These are phyloP conservation scores for Cyphellophora europaea DNA, from an alignment of 2,329 filamentous ascomycete genomes.

Conservation along the genomic window DNA sequence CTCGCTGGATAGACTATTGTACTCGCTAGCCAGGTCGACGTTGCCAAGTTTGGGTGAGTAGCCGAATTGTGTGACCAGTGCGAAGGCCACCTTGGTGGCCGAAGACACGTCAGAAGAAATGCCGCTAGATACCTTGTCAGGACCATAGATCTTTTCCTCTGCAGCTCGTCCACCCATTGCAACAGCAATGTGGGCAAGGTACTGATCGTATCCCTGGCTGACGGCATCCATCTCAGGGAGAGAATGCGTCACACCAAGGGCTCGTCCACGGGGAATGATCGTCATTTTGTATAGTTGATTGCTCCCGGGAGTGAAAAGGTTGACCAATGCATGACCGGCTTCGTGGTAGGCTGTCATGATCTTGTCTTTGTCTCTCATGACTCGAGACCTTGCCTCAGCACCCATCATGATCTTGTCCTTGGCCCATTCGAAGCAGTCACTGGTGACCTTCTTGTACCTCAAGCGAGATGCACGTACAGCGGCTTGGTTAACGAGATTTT, in stretches of 20 bases:
- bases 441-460: conserved; percentile 64
- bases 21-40: conserved; percentile 75
- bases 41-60: conserved; percentile 86
- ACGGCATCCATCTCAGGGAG: conserved; percentile 79
- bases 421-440: conserved; percentile 87
- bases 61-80: conserved; percentile 79
- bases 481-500: conserved; percentile 94
- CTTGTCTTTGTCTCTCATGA: conserved; percentile 89
- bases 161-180: conserved; percentile 77
- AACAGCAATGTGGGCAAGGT: conserved; percentile 69
- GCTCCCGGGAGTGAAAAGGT: conserved; percentile 67
- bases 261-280: conserved; percentile 80
- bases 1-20: conserved; percentile 70
- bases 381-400: conserved; percentile 77
- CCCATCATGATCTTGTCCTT: conserved; percentile 98
- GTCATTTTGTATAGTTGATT: conserved; percentile 92
- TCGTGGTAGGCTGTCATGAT: conserved; percentile 87
- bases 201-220: conserved; percentile 76
- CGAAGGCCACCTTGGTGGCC: conserved; percentile 74
- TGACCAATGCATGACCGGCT: conserved; percentile 86
- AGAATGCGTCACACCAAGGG: conserved; percentile 77
- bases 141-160: conserved; percentile 83
- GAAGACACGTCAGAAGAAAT: conserved; percentile 72
- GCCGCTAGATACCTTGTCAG: conserved; percentile 85
- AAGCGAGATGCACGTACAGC: conserved; percentile 88